A percentile compares a stretch with the other conserved stretches of the same genome.
phyloP scores from a whole-genome alignment of 2,329 filamentous ascomycete species.

The Fusarium brachygibbosum region DNA sequence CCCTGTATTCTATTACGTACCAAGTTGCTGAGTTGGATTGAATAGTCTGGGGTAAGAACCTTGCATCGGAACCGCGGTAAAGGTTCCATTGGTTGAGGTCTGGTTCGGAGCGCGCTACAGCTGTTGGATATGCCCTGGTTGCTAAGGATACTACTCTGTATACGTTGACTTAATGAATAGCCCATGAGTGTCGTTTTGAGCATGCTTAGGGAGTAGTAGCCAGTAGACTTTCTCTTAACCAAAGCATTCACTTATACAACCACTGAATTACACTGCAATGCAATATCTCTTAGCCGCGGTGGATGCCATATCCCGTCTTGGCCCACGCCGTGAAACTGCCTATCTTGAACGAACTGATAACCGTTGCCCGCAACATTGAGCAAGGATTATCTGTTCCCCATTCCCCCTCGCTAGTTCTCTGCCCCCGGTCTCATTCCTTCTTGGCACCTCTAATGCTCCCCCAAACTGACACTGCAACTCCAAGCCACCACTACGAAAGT shows the following conservation, averaged over 20 bases:
- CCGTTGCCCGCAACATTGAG: constrained; percentile 11
- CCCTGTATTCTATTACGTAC: constrained; percentile 30
- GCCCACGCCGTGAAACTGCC: constrained; percentile 32
- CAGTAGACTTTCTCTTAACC: neutral
- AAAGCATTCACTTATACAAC: neutral
- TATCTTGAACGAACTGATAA: constrained; percentile 37
- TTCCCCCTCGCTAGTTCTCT: constrained; percentile 10
- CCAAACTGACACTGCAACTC: constrained; percentile 17
- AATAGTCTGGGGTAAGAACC: constrained; percentile 29
- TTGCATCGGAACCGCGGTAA: constrained; percentile 28
- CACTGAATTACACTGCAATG: neutral
- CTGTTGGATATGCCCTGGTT: constrained; percentile 7
- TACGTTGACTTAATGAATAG: too few relatives aligned
- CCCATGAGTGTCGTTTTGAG: too few relatives aligned
- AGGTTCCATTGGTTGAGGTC: neutral
- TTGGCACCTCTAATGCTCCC: constrained; percentile 38
- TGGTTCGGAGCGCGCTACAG: constrained; percentile 17
- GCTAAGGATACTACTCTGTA: neutral
- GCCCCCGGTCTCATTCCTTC: constrained; percentile 24
- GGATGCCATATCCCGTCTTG: constrained; percentile 10
- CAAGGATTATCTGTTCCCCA: constrained; percentile 9
- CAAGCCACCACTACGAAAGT: constrained; percentile 18
- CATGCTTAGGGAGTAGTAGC: neutral
- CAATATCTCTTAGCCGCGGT: constrained; percentile 15
- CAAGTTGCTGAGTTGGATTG: neutral